A percentile compares a stretch with the other conserved stretches of the same genome.
phyloP scores from a whole-genome alignment of 2,329 filamentous ascomycete species.

The Neonectria coccinea region DNA sequence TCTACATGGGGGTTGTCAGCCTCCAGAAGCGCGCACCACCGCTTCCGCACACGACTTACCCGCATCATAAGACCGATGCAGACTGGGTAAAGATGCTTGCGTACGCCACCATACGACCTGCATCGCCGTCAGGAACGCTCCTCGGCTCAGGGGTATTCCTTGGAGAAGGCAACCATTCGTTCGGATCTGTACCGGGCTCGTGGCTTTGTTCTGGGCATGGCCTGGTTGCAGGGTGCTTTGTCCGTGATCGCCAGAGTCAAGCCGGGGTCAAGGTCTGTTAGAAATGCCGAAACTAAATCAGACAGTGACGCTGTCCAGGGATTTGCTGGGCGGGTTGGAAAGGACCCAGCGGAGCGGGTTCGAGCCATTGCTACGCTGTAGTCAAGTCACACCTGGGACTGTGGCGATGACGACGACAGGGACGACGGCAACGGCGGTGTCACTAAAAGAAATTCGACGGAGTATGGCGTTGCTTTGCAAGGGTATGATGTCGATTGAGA shows the following conservation, averaged over 20 bases:
- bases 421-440: neutral
- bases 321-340: neutral
- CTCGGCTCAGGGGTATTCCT: conserved; percentile 7
- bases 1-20: neutral
- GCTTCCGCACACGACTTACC: neutral
- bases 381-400: neutral
- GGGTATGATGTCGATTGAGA: neutral
- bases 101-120: conserved; percentile 30
- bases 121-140: conserved; percentile 5
- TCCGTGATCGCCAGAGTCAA: neutral
- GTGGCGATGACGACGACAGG: neutral
- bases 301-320: neutral
- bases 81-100: neutral
- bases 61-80: neutral
- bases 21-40: conserved; percentile 13
- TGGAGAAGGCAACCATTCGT: conserved; percentile 22
- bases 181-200: conserved; percentile 14
- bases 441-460: neutral
- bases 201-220: neutral
- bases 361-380: neutral
- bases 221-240: neutral
- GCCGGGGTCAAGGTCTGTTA: neutral
- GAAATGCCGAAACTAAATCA: neutral
- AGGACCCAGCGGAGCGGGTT: conserved; percentile 1
- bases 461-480: neutral